Base-by-base conservation (phyloP, 2,329 filamentous ascomycete genomes). In the Sporothrix pallida region DNA sequence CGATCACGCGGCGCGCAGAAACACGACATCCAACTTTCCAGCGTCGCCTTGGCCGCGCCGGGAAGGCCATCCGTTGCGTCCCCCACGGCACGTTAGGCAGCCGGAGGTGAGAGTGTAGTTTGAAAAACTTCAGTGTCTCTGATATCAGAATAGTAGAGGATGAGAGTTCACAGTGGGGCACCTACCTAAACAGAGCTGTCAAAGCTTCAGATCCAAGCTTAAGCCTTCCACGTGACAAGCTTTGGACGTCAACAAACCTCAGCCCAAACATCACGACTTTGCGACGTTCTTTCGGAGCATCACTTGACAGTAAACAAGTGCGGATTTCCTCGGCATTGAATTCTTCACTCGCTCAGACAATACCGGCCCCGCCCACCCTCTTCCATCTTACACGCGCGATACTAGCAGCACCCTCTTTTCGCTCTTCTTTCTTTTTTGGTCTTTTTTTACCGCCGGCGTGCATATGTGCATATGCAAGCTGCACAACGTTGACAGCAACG, bases 391-490 rank as follows among this genome's bases (percentile, higher is more conserved):
- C 26, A 69, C 67, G 23, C 67, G 67, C 46, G 26, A 15, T 37
- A 42, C 63, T 68, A 69, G 42, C 15, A 12, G 65, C 15, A 54
- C 13, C 65, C 31, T 37, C 31, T 37, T 37, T 37, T 37, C 5
- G 31, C 31, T 37, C 31, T 5, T 2, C 31, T 37, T 37, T 37
- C 31, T 37, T 37, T 37, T 37, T 37, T 37, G 31, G 31, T 7
- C 31, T 37, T 37, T 37, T 37, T 37, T 37, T 48, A 56, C 52
- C 52, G 9, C 46, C 26, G 48, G 67, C 67, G 67, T 69, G 67
- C 67, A 69, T 69, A 56, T 69, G 67, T 69, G 67, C 67, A 69
- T 69, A 56, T 69, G 67, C 67, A 69, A 13, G 46, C 67, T 69
- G 67, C 67, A 69, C 20, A 48, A 60, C 26, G n/a, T 52, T 46